Base-by-base conservation (phyloP, 2,329 filamentous ascomycete genomes). In the Knufia fluminis region DNA sequence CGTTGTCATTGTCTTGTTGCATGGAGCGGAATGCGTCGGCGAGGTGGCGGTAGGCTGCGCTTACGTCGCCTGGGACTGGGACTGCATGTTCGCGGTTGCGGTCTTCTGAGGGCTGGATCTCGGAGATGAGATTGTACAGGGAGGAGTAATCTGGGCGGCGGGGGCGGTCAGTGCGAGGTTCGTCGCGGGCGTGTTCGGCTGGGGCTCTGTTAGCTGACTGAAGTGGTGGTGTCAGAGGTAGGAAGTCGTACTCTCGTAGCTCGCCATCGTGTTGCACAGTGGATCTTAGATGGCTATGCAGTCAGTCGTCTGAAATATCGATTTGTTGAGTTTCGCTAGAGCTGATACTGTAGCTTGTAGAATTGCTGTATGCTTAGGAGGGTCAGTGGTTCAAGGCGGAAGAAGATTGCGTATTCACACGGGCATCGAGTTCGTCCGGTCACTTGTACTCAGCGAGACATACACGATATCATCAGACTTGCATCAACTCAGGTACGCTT, bases 61-160 rank as follows among this genome's bases (percentile, higher is more conserved):
- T 73, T 56, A 83, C 71, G 58, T 83, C 78, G 49, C 73, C 71
- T 1, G 80, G 80, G 3, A 79, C 71, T 1, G 80, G 80, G 0
- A 79, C 62, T 1, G 79, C 76, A 62, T 82, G 66, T n/a, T 69
- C 68, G 58, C 81, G 77, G 48, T 72, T 71, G 43, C 74, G 75
- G 40, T 66, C 59, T 49, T 68, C 64, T 4, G 69, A 65, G 24
- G 72, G 75, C 7, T 75, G 78, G 50, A 79, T 73, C 58, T 81
- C 76, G 52, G 67, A 67, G 44, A 83, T 75, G 39, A 76, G 75
- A 50, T 74, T 72, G 68, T 82, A 82, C 70, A 83, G 83, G 58
- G 78, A 80, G 35, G 75, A 79, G 35, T 83, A 73, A 62, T 83
- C 80, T 23, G 80, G 80, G 46, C 79, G 75, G 54, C 77, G 77